Conservation (phyloP, 2,329 filamentous ascomycete species). For the Diaporthe amygdali region DNA sequence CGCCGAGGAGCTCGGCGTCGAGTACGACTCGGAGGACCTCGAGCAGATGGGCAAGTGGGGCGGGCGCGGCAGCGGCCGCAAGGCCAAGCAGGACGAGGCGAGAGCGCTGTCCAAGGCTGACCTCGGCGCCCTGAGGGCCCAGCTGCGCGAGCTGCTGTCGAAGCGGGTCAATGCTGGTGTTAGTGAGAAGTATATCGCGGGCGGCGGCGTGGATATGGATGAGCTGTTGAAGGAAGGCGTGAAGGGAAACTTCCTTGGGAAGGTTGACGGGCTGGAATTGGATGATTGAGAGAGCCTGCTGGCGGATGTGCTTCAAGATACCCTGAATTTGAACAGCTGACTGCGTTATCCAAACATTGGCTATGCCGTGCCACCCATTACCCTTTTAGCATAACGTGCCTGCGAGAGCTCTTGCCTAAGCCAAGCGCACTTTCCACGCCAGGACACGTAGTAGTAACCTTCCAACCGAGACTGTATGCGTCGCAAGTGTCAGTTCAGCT, state of each 20-base stretch:
- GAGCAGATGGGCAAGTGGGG: constrained; percentile 66
- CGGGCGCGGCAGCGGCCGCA: constrained; percentile 74
- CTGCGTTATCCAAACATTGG: background rate
- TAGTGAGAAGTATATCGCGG: constrained; percentile 83
- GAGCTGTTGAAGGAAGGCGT: constrained; percentile 66
- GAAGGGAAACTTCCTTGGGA: constrained; percentile 71
- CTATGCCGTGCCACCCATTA: no score
- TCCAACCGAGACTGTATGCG: no score
- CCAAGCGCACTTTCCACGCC: no score
- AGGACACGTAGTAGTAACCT: no score
- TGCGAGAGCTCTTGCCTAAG: no score
- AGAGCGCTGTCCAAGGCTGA: constrained; percentile 74
- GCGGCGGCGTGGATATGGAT: constrained; percentile 83
- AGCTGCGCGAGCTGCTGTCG: constrained; percentile 73
- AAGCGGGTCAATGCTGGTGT: constrained; percentile 85
- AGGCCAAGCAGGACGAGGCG: constrained; percentile 76
- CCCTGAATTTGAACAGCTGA: background rate
- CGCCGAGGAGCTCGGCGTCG: constrained; percentile 91
- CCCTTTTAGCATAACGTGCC: no score
- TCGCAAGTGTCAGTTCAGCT: no score
- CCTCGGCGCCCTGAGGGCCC: constrained; percentile 69
- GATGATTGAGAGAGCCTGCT: constrained; percentile 31
- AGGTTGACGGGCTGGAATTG: constrained; percentile 47
- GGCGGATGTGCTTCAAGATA: background rate
- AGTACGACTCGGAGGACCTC: constrained; percentile 90